phyloP scores from a whole-genome alignment of 805 yeast species.

The Lachancea sp. region DNA sequence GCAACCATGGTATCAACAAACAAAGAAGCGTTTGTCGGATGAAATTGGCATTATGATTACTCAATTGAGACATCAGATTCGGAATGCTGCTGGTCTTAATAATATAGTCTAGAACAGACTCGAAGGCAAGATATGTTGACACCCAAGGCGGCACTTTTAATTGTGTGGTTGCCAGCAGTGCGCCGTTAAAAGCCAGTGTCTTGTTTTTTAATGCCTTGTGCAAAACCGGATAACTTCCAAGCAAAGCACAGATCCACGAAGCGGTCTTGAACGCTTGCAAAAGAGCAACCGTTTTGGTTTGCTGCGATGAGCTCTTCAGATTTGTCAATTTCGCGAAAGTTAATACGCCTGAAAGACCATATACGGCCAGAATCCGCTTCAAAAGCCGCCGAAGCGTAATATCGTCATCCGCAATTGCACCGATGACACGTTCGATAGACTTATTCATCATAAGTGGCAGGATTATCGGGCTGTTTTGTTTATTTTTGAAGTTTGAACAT shows the following conservation, averaged over 20 bases:
- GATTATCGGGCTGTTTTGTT: too few species aligned
- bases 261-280: neutral
- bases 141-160: constrained; percentile 14
- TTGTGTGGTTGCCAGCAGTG: neutral
- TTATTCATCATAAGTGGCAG: neutral
- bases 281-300: neutral
- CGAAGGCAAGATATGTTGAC: constrained; percentile 12
- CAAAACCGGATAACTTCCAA: constrained; percentile 1
- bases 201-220: neutral
- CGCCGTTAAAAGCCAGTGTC: constrained; percentile 3
- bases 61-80: constrained; percentile 1
- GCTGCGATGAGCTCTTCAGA: neutral
- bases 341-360: neutral
- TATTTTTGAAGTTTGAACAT: too few species aligned
- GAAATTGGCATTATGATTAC: constrained; percentile 2
- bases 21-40: constrained; percentile 14
- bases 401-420: neutral
- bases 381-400: neutral
- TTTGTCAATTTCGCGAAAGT: neutral
- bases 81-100: neutral
- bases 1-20: constrained; percentile 14
- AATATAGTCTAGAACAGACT: constrained; percentile 11
- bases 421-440: neutral
- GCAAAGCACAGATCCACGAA: neutral
- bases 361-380: constrained; percentile 1